phyloP scores from a whole-genome alignment of 2,329 filamentous ascomycete species.

The Paecilomyces fulvus region DNA sequence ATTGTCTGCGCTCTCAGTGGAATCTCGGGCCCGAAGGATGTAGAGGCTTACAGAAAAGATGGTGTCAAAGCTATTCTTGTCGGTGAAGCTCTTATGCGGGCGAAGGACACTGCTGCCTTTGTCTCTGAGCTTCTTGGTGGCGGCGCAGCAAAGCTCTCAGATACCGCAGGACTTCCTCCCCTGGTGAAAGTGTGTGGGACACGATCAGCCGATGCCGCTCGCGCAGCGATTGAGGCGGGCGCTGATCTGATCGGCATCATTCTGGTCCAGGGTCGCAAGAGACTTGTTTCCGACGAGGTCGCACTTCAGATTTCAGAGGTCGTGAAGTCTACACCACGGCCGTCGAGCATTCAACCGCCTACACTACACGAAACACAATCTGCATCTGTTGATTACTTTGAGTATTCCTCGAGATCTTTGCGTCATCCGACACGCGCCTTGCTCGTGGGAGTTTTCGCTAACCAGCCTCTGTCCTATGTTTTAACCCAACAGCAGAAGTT shows the following conservation, averaged over 20 bases:
- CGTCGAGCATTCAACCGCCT: constrained; percentile 5
- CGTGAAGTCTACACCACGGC: constrained; percentile 49
- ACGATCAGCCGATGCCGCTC: constrained; percentile 69
- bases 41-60: constrained; percentile 76
- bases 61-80: constrained; percentile 90
- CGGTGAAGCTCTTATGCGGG: constrained; percentile 92
- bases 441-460: constrained; percentile 87
- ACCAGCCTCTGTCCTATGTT: constrained; percentile 77
- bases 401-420: constrained; percentile 42
- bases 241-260: constrained; percentile 94
- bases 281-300: constrained; percentile 69
- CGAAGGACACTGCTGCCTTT: constrained; percentile 71
- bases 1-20: constrained; percentile 91
- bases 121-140: constrained; percentile 73
- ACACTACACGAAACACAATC: constrained; percentile 14
- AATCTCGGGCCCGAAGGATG: constrained; percentile 81
- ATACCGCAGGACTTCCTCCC: constrained; percentile 32
- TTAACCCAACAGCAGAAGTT: constrained; percentile 69
- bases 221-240: constrained; percentile 71
- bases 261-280: constrained; percentile 69
- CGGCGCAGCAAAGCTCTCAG: constrained; percentile 16
- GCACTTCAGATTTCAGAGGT: constrained; percentile 72
- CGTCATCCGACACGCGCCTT: constrained; percentile 55
- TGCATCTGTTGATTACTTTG: constrained; percentile 59
- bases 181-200: constrained; percentile 96